Percentiles rank a stretch among this genome's conserved stretches.
Conservation (phyloP, 495 filamentous ascomycete genomes). For the Aspergillus coremiiformis region DNA sequence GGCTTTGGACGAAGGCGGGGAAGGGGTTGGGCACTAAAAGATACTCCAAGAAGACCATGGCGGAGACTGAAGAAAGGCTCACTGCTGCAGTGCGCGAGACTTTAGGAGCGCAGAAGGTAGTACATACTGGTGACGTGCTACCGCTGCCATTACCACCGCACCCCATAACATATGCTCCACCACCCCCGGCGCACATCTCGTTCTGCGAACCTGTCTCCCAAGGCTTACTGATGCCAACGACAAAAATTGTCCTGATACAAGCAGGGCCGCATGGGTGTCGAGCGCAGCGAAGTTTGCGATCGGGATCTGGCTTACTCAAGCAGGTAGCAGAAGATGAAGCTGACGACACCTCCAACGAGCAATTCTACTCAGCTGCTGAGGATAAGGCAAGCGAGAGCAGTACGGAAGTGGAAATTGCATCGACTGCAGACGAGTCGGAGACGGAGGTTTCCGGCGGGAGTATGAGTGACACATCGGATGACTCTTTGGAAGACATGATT, state of each 20-base stretch:
- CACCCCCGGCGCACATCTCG: slow-evolving; percentile 61
- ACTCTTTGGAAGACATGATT: slow-evolving; percentile 75
- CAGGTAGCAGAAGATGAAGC: slow-evolving; percentile 63
- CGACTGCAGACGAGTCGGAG: slow-evolving; percentile 49
- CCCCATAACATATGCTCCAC: slow-evolving; percentile 77
- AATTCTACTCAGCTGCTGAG: slow-evolving; percentile 82
- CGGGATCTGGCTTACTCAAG: slow-evolving; percentile 38
- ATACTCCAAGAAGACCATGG: slow-evolving; percentile 28
- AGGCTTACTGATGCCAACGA: slow-evolving; percentile 62
- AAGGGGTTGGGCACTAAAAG: slow-evolving; percentile 32
- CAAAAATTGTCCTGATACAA: slow-evolving; percentile 67
- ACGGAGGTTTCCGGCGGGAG: slow-evolving; percentile 43
- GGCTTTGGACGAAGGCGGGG: slow-evolving; percentile 32
- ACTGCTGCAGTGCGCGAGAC: slow-evolving; percentile 73
- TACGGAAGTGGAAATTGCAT: slow-evolving; percentile 47
- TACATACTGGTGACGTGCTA: slow-evolving; percentile 78
- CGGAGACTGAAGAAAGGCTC: slow-evolving; percentile 54
- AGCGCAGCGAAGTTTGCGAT: slow-evolving; percentile 21
- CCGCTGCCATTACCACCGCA: slow-evolving; percentile 78
- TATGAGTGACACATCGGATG: slow-evolving; percentile 62
- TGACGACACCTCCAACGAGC: slow-evolving; percentile 74
- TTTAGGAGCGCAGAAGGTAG: slow-evolving; percentile 58
- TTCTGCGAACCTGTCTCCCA: slow-evolving; percentile 74
- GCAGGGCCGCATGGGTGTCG: slow-evolving; percentile 38
- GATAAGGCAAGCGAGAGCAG: slow-evolving; percentile 54